phyloP scores from a whole-genome alignment of 2,329 filamentous ascomycete genomes.

The Pseudogymnoascus destructans region DNA sequence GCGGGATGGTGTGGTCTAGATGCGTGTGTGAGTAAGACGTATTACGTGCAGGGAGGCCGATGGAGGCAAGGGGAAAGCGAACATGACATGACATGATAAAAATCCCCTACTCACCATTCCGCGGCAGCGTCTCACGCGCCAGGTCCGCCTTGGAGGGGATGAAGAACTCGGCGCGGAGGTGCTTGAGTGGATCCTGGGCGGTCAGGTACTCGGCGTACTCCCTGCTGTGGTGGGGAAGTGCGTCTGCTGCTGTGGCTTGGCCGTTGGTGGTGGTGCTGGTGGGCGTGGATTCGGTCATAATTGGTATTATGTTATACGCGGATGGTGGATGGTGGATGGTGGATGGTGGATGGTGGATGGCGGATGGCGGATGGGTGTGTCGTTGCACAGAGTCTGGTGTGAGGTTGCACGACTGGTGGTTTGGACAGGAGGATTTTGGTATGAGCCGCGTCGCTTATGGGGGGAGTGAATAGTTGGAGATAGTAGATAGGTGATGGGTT shows the following conservation, averaged over 20 bases:
- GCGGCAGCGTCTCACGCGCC: conserved; percentile 32
- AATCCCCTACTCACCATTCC: not conserved
- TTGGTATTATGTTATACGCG: not conserved
- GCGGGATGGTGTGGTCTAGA: not conserved
- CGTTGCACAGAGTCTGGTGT: too few species aligned
- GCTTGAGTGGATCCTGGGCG: conserved; percentile 43
- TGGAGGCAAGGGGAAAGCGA: not conserved
- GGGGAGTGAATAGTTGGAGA: not conserved
- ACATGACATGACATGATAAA: not conserved
- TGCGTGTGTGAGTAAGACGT: not conserved
- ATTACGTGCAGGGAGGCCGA: not conserved
- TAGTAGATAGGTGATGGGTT: not conserved
- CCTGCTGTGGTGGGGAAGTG: conserved; percentile 8
- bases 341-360: not conserved
- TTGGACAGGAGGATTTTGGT: too few species aligned
- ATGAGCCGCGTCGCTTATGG: not conserved
- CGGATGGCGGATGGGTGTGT: not conserved
- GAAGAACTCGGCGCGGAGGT: conserved; percentile 57
- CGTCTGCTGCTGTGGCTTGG: not conserved
- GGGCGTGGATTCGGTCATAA: not conserved
- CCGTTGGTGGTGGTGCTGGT: not conserved
- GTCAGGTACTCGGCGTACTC: conserved; percentile 36
- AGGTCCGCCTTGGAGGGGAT: conserved; percentile 64
- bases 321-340: not conserved
- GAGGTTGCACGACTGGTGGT: too few species aligned